Evolutionary conservation across 306 rosid species (phyloP).

Genomic region (Cucurbita maxima): DNA sequence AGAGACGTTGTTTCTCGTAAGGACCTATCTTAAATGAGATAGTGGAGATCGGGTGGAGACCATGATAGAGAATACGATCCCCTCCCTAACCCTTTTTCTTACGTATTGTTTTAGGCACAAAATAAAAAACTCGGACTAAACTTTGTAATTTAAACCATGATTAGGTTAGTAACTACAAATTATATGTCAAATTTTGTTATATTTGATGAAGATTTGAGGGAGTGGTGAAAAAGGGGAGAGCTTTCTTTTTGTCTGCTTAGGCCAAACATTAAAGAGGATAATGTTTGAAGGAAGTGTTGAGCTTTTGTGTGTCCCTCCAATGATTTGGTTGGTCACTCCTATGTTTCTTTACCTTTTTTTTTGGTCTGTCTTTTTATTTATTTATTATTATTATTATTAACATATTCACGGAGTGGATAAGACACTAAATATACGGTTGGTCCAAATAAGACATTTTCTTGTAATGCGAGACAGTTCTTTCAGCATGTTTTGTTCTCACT

Average conservation of each 20-base stretch:
- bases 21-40: neutral
- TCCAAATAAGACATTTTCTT: too few relatives aligned
- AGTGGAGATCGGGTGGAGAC: neutral
- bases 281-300: slow-evolving; percentile 2
- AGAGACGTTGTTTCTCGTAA: neutral
- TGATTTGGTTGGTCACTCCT: neutral
- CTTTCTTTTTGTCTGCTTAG: slow-evolving; percentile 2
- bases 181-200: neutral
- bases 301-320: slow-evolving; percentile 5
- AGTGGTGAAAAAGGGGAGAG: neutral
- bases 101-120: too few relatives aligned
- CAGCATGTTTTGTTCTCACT: too few relatives aligned
- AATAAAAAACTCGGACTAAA: neutral
- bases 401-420: too few relatives aligned
- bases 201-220: neutral
- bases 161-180: neutral
- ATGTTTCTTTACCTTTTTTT: neutral
- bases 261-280: slow-evolving; percentile 1
- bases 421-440: too few relatives aligned
- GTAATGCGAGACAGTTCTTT: too few relatives aligned
- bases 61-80: too few relatives aligned
- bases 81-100: too few relatives aligned
- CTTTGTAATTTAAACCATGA: too few relatives aligned
- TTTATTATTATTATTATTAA: neutral
- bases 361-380: neutral